Evolutionary conservation across 2,329 filamentous ascomycete species (phyloP).

Genomic region (Tolypocladium pustulatum): DNA sequence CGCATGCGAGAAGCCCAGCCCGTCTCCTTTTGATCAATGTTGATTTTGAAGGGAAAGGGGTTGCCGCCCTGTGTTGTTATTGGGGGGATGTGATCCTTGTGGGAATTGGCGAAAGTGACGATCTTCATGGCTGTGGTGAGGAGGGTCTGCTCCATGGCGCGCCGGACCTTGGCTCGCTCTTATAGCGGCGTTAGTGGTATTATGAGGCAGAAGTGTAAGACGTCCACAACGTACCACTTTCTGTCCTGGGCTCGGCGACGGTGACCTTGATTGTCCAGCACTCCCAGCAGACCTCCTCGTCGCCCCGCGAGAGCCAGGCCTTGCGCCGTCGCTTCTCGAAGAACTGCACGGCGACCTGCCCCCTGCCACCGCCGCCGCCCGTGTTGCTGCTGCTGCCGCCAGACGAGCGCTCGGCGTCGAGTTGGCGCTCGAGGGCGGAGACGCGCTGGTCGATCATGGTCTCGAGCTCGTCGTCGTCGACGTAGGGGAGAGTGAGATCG

Average conservation of each 20-base stretch:
- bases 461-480: conserved; percentile 84
- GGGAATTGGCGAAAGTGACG: conserved; percentile 71
- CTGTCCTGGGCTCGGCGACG: conserved; percentile 80
- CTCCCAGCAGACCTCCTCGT: conserved; percentile 97
- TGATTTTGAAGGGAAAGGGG: conserved; percentile 90
- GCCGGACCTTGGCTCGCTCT: conserved; percentile 83
- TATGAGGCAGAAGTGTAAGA: no score
- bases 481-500: conserved; percentile 79
- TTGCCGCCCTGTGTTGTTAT: conserved; percentile 92
- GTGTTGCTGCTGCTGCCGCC: conserved; percentile 6
- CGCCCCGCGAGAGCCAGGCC: conserved; percentile 66
- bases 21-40: conserved; percentile 69
- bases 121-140: conserved; percentile 84
- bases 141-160: conserved; percentile 83
- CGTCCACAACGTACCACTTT: conserved; percentile 55
- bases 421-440: conserved; percentile 66
- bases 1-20: conserved; percentile 73
- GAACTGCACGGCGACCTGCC: conserved; percentile 80
- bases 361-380: conserved; percentile 49
- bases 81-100: conserved; percentile 94
- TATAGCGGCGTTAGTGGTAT: neutral
- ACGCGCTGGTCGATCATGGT: conserved; percentile 87
- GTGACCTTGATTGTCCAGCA: conserved; percentile 89
- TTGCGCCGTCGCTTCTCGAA: conserved; percentile 86
- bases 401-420: conserved; percentile 47